Conservation (phyloP, 768 basidiomycete genomes). For the Phylloporus arenicola region DNA sequence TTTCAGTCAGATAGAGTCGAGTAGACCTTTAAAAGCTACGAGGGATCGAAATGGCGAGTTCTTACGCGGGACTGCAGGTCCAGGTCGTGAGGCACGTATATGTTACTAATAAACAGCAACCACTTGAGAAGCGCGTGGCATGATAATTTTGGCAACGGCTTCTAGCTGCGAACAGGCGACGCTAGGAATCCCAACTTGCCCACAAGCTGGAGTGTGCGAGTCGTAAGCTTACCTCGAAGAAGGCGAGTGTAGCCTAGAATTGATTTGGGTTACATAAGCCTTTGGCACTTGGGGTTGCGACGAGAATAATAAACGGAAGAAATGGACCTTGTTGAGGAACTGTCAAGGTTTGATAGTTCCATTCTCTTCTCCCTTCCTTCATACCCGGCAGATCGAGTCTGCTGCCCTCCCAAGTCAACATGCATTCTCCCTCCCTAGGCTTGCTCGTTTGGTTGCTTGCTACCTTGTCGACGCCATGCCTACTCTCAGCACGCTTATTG, state of each 20-base stretch:
- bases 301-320: not conserved
- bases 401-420: constrained; percentile 1
- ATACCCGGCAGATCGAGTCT: constrained; percentile 1
- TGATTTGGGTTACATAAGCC: not conserved
- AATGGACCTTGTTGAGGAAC: not conserved
- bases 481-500: constrained; percentile 9
- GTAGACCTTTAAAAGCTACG: not conserved
- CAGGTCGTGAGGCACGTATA: not conserved
- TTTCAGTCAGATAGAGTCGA: too few relatives aligned
- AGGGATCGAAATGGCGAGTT: not conserved
- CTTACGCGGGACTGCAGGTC: not conserved
- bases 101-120: too few relatives aligned
- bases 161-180: too few relatives aligned
- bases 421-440: not conserved
- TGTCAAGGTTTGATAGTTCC: not conserved
- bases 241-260: not conserved
- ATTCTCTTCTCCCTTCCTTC: not conserved
- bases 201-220: too few relatives aligned
- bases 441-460: constrained; percentile 7
- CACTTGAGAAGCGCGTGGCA: not conserved
- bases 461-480: constrained; percentile 5
- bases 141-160: not conserved
- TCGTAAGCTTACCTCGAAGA: too few relatives aligned
- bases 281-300: not conserved
- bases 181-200: not conserved